Percentiles rank a stretch among this genome's conserved stretches.
Evolutionary conservation across 345 rosid species (phyloP).

Genomic region (Lagerstroemia speciosa): DNA sequence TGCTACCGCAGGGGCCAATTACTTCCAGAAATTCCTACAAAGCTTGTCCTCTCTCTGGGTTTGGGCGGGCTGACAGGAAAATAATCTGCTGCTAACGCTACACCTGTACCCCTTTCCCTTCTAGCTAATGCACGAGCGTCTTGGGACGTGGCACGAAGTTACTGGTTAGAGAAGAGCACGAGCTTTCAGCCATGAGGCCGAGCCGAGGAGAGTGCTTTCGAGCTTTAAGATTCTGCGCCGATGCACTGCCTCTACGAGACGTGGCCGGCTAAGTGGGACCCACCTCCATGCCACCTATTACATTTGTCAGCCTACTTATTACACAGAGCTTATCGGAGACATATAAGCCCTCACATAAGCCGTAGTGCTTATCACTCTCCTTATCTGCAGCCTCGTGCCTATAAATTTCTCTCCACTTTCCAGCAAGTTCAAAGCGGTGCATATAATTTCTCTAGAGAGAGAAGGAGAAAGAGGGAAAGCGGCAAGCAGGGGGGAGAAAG

Average conservation of each 20-base stretch:
- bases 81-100: background rate
- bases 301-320: background rate
- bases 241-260: background rate
- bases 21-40: background rate
- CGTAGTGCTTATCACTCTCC: background rate
- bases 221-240: constrained; percentile 5
- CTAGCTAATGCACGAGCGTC: background rate
- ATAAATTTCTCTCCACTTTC: constrained; percentile 5
- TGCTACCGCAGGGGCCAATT: background rate
- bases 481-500: background rate
- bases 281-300: background rate
- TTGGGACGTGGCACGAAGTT: background rate
- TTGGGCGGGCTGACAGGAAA: background rate
- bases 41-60: background rate
- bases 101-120: background rate
- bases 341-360: background rate
- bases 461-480: constrained; percentile 2
- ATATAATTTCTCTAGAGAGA: constrained; percentile 3
- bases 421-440: constrained; percentile 3
- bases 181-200: background rate
- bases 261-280: background rate
- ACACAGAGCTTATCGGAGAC: background rate
- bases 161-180: background rate
- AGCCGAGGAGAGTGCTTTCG: background rate
- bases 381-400: background rate